Evolutionary conservation across 2,329 filamentous ascomycete species (phyloP).

Genomic region (Aspergillus persii): DNA sequence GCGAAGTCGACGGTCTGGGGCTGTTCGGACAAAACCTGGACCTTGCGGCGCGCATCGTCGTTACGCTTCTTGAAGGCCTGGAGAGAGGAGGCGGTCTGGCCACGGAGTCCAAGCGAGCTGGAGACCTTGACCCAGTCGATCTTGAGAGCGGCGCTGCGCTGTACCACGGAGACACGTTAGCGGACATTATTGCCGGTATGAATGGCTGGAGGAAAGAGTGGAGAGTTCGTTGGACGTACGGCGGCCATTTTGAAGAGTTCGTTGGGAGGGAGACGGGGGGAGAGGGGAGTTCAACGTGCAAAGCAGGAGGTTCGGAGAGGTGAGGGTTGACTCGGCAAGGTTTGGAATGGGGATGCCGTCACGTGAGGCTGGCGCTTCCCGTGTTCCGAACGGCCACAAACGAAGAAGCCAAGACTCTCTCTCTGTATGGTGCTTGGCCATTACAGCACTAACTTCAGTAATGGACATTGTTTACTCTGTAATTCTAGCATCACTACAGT

Average conservation of each 20-base stretch:
- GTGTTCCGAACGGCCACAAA: slow-evolving; percentile 27
- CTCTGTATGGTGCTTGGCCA: too few species aligned
- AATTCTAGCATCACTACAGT: too few species aligned
- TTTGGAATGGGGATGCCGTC: slow-evolving; percentile 37
- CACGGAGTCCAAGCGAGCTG: slow-evolving; percentile 91
- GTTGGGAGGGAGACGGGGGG: slow-evolving; percentile 25
- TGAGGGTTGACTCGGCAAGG: slow-evolving; percentile 40
- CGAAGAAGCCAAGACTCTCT: slow-evolving; percentile 3
- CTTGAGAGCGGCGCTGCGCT: slow-evolving; percentile 98
- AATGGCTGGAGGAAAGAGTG: not conserved
- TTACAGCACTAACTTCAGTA: too few species aligned
- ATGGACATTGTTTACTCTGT: too few species aligned
- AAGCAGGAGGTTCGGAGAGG: slow-evolving; percentile 32
- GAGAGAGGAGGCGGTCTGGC: slow-evolving; percentile 86
- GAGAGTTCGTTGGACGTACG: slow-evolving; percentile 28
- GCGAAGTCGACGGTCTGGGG: slow-evolving; percentile 87
- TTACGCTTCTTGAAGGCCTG: slow-evolving; percentile 99
- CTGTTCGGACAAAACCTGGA: slow-evolving; percentile 78
- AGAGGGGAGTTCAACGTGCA: slow-evolving; percentile 35
- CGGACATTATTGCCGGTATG: slow-evolving; percentile 1
- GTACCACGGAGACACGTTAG: slow-evolving; percentile 24
- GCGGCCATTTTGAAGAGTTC: slow-evolving; percentile 42
- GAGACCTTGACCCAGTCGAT: slow-evolving; percentile 98
- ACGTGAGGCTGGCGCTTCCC: slow-evolving; percentile 17
- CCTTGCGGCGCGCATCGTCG: slow-evolving; percentile 94